Evolutionary conservation across 495 filamentous ascomycete species (phyloP), one percentile per base, ranked within the genome.

Genomic region (Xylaria venustula): DNA sequence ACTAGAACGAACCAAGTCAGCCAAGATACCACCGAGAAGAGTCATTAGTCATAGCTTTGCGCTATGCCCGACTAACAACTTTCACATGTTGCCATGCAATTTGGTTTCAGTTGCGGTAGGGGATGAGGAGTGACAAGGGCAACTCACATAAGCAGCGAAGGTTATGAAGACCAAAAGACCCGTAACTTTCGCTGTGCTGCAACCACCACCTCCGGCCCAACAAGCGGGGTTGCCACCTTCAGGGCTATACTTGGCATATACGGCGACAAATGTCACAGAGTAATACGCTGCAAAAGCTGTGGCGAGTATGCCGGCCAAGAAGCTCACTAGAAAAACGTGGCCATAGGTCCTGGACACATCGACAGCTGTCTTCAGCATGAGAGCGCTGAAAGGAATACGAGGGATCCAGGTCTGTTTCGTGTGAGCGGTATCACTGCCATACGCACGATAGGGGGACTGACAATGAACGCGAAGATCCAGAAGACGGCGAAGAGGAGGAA

Each of bases 281-380:
- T 80, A 87, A 79, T 83, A 88, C 5, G 83, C 88, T 2, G 83
- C 86, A 63, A 96, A 92, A 0, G 86, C 87, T 1, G 90, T 80
- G 0, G 86, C 88, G 9, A 88, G 69, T 23, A 96, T 69, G 1
- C 92, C 91, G 22, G 92, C 93, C 9, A 95, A 67, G 17, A 90
- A 81, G 61, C 89, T 92, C 51, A 95, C 90, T 1, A 93, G 72
- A 71, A 94, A 97, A 58, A 96, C 89, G 66, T 96, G 90, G 0
- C 92, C 92, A 65, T 88, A 89, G 6, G 73, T 81, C 60, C 90
- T 91, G 7, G 92, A 87, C 0, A 97, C 88, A 66, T 97, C 92
- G 70, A 97, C 92, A 23, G 85, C 81, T 0, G 90, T 92, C 74
- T 92, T 87, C 17, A 98, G 78, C 91, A 97, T 94, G 47, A 96